Conservation (phyloP, 2,329 filamentous ascomycete genomes). For the Chaetomium strumarium region DNA sequence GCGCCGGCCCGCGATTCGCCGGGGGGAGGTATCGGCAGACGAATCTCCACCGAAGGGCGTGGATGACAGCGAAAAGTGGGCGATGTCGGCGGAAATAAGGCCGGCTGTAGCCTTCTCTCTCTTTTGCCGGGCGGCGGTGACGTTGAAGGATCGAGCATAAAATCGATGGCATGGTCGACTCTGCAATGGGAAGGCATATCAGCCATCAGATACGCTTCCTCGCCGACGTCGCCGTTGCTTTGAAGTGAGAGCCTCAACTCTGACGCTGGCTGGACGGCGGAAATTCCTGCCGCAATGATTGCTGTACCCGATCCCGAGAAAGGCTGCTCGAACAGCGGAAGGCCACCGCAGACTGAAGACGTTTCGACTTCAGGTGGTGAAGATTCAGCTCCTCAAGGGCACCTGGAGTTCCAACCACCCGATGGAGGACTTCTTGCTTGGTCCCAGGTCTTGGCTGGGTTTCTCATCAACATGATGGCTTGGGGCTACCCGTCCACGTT, state of each 20-base stretch:
- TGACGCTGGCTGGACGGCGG: neutral
- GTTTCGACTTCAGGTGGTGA: neutral
- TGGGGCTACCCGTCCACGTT: conserved; percentile 47
- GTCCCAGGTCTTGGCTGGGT: conserved; percentile 44
- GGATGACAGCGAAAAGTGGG: conserved; percentile 10
- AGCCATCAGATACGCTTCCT: too few relatives aligned
- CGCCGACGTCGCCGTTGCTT: too few relatives aligned
- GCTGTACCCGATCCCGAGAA: conserved; percentile 16
- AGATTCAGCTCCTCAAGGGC: neutral
- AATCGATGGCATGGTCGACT: neutral
- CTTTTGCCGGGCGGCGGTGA: neutral
- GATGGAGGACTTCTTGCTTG: conserved; percentile 45
- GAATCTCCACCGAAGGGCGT: conserved; percentile 13
- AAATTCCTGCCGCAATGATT: neutral
- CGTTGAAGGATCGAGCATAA: neutral
- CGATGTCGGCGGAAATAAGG: conserved; percentile 20
- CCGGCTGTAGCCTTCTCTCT: conserved; percentile 7
- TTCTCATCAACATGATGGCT: conserved; percentile 43
- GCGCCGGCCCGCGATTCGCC: conserved; percentile 8
- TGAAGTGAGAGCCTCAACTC: too few relatives aligned
- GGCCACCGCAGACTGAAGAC: neutral
- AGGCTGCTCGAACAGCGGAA: neutral
- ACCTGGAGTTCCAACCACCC: conserved; percentile 28
- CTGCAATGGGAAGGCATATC: too few relatives aligned
- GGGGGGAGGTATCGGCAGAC: neutral